A percentile compares a stretch with the other conserved stretches of the same genome.
Conservation (phyloP, 2,329 filamentous ascomycete species). For the Lithohypha guttulata region DNA sequence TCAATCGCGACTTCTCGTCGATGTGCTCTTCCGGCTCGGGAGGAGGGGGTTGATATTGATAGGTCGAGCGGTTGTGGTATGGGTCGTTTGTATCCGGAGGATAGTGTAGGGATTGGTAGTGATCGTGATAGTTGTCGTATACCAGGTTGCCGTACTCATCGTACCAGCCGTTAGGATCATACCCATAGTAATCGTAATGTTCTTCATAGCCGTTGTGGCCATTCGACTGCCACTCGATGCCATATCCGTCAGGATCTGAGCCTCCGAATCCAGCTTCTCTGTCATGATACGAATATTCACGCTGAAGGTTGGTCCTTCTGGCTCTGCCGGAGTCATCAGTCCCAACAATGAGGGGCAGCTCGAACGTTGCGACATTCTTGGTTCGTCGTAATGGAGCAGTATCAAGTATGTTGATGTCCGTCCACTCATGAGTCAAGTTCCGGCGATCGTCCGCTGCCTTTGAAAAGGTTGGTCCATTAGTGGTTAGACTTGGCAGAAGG, state of each 20-base stretch:
- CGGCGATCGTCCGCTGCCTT: slow-evolving; percentile 29
- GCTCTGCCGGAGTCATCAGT: slow-evolving; percentile 61
- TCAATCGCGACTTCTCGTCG: slow-evolving; percentile 72
- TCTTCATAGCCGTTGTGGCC: slow-evolving; percentile 8
- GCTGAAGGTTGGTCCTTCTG: slow-evolving; percentile 7
- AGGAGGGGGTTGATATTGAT: slow-evolving; percentile 25
- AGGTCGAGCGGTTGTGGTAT: neutral
- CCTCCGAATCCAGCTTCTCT: neutral
- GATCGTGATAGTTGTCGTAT: slow-evolving; percentile 11
- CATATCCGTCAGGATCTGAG: neutral
- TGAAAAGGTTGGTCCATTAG: slow-evolving; percentile 23
- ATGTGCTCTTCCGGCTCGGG: slow-evolving; percentile 50
- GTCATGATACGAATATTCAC: slow-evolving; percentile 6
- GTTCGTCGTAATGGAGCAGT: slow-evolving; percentile 77
- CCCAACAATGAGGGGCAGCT: slow-evolving; percentile 79
- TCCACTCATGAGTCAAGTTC: slow-evolving; percentile 32
- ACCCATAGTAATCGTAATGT: neutral
- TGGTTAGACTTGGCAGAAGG: slow-evolving; percentile 45
- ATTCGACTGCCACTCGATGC: slow-evolving; percentile 12
- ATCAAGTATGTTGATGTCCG: slow-evolving; percentile 65
- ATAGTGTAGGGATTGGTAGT: neutral
- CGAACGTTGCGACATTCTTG: slow-evolving; percentile 79
- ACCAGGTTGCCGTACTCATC: slow-evolving; percentile 17
- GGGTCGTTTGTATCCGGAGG: neutral
- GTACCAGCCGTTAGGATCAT: slow-evolving; percentile 16